Evolutionary conservation across 352 stramenopile species (phyloP).

Genomic region (Phytophthora lateralis): DNA sequence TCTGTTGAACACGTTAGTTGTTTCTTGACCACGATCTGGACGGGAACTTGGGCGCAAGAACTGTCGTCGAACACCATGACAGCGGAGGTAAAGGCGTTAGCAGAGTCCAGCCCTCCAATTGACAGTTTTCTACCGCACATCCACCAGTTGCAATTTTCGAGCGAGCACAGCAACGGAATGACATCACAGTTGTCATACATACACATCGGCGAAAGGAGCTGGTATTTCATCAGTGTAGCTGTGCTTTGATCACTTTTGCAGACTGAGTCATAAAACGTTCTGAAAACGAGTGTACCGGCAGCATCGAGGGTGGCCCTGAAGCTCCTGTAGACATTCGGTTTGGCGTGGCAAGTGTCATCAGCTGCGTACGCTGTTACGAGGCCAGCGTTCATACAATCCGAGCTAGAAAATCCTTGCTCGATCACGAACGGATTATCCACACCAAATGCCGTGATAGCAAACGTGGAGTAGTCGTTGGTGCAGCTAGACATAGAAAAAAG

Average conservation of each 20-base stretch:
- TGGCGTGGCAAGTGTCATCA: constrained; percentile 4
- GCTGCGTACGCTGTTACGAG: background rate
- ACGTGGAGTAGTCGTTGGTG: constrained; percentile 1
- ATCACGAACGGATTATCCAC: constrained; percentile 8
- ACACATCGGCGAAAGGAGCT: background rate
- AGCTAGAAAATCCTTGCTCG: background rate
- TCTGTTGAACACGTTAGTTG: background rate
- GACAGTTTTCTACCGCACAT: background rate
- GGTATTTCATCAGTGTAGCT: background rate
- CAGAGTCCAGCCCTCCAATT: background rate
- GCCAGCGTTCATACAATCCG: background rate
- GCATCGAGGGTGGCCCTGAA: background rate
- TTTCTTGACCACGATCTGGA: constrained; percentile 3
- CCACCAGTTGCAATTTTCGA: background rate
- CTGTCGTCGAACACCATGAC: background rate
- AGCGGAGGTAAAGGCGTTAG: background rate
- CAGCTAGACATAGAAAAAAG: constrained; percentile 10
- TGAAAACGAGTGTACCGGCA: background rate
- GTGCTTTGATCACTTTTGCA: background rate
- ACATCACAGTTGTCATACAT: background rate
- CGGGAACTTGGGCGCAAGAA: background rate
- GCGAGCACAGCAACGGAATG: background rate
- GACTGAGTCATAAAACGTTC: background rate
- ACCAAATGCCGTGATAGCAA: constrained; percentile 1
- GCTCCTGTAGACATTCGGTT: background rate